Evolutionary conservation across 1,139 yeast species (phyloP).

Genomic region (Protomyces pachydermus): DNA sequence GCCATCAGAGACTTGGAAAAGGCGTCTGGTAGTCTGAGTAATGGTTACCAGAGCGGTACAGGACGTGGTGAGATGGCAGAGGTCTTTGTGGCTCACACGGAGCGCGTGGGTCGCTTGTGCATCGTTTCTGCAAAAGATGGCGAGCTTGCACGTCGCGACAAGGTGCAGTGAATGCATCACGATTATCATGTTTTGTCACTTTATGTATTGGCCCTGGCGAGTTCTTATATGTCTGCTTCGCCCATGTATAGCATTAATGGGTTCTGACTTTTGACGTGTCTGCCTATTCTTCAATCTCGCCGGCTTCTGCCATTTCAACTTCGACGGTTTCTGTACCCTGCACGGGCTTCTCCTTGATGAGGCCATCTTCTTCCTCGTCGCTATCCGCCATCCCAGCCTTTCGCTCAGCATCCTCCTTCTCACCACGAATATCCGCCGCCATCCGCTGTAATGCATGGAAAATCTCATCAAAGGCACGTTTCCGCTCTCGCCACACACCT

Average conservation of each 20-base stretch:
- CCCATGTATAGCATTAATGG: background rate
- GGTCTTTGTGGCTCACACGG: conserved; percentile 11
- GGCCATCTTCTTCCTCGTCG: background rate
- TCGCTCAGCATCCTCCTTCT: background rate
- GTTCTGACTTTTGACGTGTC: background rate
- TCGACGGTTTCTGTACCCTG: background rate
- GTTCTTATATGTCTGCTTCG: background rate
- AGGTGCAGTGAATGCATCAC: background rate
- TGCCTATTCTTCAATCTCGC: background rate
- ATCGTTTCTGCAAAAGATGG: conserved; percentile 5
- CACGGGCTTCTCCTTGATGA: background rate
- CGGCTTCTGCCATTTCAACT: background rate
- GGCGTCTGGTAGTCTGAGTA: background rate
- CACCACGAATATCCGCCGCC: background rate
- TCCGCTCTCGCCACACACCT: background rate
- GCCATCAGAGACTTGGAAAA: background rate
- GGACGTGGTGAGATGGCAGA: conserved; percentile 13
- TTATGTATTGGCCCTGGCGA: background rate
- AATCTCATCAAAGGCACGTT: background rate
- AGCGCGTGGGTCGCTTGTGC: conserved; percentile 3
- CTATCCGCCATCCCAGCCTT: background rate
- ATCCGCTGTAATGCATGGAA: background rate
- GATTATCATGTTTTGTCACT: background rate
- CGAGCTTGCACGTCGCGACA: background rate
- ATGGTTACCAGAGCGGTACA: background rate